Conservation (phyloP, 805 yeast species). For the Candida peoriensis region DNA sequence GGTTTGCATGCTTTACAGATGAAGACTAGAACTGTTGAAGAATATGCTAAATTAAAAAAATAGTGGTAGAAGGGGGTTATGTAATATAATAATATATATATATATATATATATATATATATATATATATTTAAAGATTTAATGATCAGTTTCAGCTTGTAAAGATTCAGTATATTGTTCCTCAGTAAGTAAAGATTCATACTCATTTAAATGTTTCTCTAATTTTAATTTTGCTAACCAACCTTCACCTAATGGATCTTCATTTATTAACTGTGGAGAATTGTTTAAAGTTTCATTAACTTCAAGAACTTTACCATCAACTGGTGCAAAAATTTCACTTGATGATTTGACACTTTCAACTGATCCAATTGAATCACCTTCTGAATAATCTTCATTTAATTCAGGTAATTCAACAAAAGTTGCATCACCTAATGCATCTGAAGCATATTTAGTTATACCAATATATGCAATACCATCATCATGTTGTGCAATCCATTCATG, state of each 20-base stretch:
- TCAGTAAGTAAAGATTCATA: constrained; percentile 57
- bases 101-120: constrained; percentile 1
- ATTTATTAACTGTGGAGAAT: constrained; percentile 74
- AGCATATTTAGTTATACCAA: constrained; percentile 95
- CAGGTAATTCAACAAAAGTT: constrained; percentile 88
- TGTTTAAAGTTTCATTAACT: constrained; percentile 61
- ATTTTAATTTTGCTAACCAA: constrained; percentile 80
- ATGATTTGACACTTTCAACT: constrained; percentile 91
- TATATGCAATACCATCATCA: constrained; percentile 72
- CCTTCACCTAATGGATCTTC: constrained; percentile 90
- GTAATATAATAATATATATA: constrained; percentile 1
- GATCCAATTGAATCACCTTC: constrained; percentile 86
- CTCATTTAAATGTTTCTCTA: constrained; percentile 39
- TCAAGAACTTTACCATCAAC: constrained; percentile 72
- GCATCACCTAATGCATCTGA: constrained; percentile 97
- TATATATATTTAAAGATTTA: not conserved
- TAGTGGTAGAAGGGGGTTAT: constrained; percentile 5
- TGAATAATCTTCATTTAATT: constrained; percentile 53
- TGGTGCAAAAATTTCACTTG: constrained; percentile 89
- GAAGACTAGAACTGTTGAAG: constrained; percentile 70
- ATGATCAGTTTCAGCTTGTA: constrained; percentile 13
- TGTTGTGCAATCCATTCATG: constrained; percentile 95
- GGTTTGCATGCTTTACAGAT: constrained; percentile 89
- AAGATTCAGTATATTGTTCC: constrained; percentile 32
- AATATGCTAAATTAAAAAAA: constrained; percentile 23